Conservation (phyloP, 78 protist genomes). For the Diacronema lutheri region DNA sequence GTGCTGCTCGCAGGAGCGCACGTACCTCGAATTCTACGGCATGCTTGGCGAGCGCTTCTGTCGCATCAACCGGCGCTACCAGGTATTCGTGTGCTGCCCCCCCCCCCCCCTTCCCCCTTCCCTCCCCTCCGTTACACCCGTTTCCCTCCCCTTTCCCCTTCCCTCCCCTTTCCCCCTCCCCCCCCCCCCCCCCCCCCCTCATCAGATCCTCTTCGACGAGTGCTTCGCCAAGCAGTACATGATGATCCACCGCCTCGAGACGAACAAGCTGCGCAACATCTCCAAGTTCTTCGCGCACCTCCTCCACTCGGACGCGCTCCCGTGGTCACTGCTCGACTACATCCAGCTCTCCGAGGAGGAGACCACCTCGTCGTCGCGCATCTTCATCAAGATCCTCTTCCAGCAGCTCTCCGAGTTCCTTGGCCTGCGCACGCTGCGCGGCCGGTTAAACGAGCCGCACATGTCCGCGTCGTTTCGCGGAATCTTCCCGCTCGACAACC, state of each 20-base stretch:
- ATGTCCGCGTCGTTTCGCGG: conserved; percentile 16
- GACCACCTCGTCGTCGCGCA: conserved; percentile 89
- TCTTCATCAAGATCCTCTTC: conserved; percentile 91
- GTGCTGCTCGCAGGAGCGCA: conserved; percentile 83
- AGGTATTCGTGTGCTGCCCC: no score
- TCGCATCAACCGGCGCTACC: conserved; percentile 62
- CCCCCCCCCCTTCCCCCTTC: not conserved
- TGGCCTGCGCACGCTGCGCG: conserved; percentile 65
- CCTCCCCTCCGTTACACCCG: not conserved
- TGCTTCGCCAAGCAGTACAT: conserved; percentile 59
- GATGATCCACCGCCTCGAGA: conserved; percentile 86
- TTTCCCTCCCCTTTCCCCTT: no score
- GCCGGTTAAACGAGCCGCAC: conserved; percentile 19
- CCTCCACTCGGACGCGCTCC: conserved; percentile 48
- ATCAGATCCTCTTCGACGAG: conserved; percentile 30
- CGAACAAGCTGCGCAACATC: conserved; percentile 76
- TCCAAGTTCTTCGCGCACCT: conserved; percentile 66
- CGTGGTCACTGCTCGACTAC: conserved; percentile 63
- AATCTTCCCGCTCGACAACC: conserved; percentile 84
- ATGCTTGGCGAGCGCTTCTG: conserved; percentile 83
- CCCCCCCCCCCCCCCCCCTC: not conserved
- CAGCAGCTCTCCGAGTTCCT: conserved; percentile 78
- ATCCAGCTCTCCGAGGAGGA: conserved; percentile 63
- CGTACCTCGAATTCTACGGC: conserved; percentile 85
- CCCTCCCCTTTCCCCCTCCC: not conserved